These are phyloP conservation scores for Verticillium dahliae DNA, from an alignment of 2,329 filamentous ascomycete genomes.

Conservation along the genomic window DNA sequence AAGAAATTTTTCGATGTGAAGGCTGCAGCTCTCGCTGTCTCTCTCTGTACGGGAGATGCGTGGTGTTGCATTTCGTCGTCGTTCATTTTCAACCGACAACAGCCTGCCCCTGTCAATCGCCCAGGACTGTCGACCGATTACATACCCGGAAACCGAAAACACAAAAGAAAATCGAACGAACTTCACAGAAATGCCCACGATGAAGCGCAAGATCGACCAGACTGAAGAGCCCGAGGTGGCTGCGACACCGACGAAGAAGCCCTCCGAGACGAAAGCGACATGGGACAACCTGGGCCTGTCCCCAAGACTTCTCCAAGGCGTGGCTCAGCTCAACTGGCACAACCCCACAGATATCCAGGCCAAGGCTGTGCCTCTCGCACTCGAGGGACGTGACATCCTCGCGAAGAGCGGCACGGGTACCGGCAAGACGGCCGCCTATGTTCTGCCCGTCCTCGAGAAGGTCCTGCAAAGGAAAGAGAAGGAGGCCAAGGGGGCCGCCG, in stretches of 20 bases:
- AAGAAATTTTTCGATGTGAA: not conserved
- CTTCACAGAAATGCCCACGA: slow-evolving; percentile 18
- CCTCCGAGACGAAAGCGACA: slow-evolving; percentile 32
- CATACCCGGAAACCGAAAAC: not conserved
- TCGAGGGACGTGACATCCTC: slow-evolving; percentile 83
- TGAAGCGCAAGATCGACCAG: slow-evolving; percentile 58
- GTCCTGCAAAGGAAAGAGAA: slow-evolving; percentile 70
- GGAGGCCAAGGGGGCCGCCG: slow-evolving; percentile 27
- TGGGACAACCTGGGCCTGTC: slow-evolving; percentile 81
- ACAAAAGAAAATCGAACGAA: not conserved
- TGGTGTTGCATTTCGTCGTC: not conserved
- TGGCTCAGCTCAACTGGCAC: slow-evolving; percentile 77
- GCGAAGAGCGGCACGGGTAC: slow-evolving; percentile 92
- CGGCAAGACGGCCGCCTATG: slow-evolving; percentile 94
- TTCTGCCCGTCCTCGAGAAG: slow-evolving; percentile 79
- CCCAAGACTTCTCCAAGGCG: slow-evolving; percentile 74
- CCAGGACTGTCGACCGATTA: not conserved
- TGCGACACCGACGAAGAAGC: slow-evolving; percentile 17
- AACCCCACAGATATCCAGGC: slow-evolving; percentile 85
- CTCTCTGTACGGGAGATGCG: not conserved
- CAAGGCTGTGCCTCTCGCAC: slow-evolving; percentile 78
- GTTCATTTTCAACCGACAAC: not conserved
- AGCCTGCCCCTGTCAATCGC: not conserved
- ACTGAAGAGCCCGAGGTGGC: slow-evolving; percentile 39
- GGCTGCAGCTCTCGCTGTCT: not conserved